Percentiles rank a stretch among this genome's conserved stretches.
Evolutionary conservation across 768 basidiomycete species (phyloP).

Genomic region (Hypsizygus marmoreus): DNA sequence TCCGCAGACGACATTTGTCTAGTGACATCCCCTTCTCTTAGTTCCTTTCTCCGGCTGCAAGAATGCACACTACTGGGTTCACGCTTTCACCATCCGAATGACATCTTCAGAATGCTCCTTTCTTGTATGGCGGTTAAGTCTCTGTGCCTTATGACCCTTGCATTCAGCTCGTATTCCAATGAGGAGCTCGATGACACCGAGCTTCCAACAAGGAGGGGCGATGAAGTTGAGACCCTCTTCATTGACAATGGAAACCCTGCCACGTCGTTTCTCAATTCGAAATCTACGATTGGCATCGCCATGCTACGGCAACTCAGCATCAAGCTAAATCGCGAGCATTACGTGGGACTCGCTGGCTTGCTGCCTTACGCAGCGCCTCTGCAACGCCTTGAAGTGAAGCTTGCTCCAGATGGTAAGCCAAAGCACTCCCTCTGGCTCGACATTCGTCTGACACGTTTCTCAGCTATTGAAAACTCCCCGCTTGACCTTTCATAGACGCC

Average conservation of each 20-base stretch:
- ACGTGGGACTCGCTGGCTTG: neutral
- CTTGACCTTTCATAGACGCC: conserved; percentile 6
- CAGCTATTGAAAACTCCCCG: conserved; percentile 17
- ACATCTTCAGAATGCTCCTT: neutral
- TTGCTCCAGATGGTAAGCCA: conserved; percentile 10
- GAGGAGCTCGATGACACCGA: too few species aligned
- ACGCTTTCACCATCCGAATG: neutral
- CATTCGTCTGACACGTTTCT: conserved; percentile 20
- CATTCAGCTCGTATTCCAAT: neutral
- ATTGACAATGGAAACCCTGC: neutral
- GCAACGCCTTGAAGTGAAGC: conserved; percentile 6
- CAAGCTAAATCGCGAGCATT: neutral
- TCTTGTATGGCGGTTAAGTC: neutral
- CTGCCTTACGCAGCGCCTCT: neutral
- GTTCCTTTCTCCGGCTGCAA: neutral
- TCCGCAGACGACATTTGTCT: neutral
- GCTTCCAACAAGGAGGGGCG: too few species aligned
- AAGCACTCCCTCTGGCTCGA: conserved; percentile 1
- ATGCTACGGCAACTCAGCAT: neutral
- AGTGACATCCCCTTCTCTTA: neutral
- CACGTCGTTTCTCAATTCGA: neutral
- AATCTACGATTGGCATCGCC: conserved; percentile 6
- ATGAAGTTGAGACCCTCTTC: too few species aligned
- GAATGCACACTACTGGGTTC: neutral
- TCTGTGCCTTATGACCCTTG: neutral